Evolutionary conservation across 768 basidiomycete genomes (phyloP), one percentile per base, ranked within the genome.

Genomic region (Lentinula sp.): DNA sequence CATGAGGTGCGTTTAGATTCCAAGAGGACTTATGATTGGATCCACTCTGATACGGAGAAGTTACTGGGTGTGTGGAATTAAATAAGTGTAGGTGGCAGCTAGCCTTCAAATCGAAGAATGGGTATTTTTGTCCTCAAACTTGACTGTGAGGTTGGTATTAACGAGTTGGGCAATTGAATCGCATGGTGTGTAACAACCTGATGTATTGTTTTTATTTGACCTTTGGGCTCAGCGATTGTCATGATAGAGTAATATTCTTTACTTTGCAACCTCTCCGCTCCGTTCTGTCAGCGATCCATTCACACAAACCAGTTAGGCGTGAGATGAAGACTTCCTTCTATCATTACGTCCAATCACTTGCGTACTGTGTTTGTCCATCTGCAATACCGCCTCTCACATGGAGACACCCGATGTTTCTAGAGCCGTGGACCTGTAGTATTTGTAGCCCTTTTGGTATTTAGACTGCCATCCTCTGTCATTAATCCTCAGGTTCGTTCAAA

Each of bases 351-450:
- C 59, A 59, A 60, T 60, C 59, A 52, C 23, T 52, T 37, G 37
- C n/a, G 28, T 51, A 49, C 70, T 64, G 62, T 65, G 73, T 21
- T 23, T 34, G 37, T 40, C 3, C 70, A 69, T 75, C 77, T 79
- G 78, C 65, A 32, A 46, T 75, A 81, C 80, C 79, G 79, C 78
- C 82, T 82, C 79, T 76, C 76, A 79, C 84, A 85, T 43, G 46
- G 65, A 68, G 59, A 62, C 65, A 61, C 62, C 70, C 67, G 63
- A 64, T 62, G 61, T 60, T 43, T 39, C 59, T 60, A 42, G 37
- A 60, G 50, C 23, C 59, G 23, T 49, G 57, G 31, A 31, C 53
- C 3, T 34, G 4, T n/a, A 39, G 18, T 39, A 39, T 54, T 54
- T 23, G 35, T 54, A 39, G 11, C 13, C 16, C 34, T n/a, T 40